Percentiles rank a stretch among this genome's conserved stretches.
Evolutionary conservation across 2,329 filamentous ascomycete genomes (phyloP).

Genomic region (Byssoonygena ceratinophila): DNA sequence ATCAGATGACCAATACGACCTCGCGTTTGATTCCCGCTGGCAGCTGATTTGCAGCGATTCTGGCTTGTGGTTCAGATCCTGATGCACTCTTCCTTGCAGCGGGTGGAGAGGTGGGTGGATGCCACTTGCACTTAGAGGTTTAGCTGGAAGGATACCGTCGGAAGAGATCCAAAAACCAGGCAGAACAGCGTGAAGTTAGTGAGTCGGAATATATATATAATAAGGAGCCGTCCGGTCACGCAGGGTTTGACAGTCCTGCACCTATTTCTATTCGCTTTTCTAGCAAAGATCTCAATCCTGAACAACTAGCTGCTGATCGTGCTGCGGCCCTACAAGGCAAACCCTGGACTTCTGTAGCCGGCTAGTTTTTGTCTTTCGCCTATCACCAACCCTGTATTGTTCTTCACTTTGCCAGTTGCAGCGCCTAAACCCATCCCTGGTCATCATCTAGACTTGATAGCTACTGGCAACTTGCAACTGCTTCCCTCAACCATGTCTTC

Average conservation of each 20-base stretch:
- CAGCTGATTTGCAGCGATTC: not conserved
- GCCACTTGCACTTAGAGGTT: conserved; percentile 14
- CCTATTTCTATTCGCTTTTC: not conserved
- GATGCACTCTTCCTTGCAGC: conserved; percentile 6
- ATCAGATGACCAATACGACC: conserved; percentile 11
- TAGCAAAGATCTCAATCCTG: not conserved
- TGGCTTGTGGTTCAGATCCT: not conserved
- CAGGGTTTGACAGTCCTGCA: not conserved
- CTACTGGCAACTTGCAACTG: not conserved
- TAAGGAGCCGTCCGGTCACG: not conserved
- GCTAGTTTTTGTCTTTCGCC: not conserved
- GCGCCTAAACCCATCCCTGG: not conserved
- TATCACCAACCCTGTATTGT: conserved; percentile 2
- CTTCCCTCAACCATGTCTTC: conserved; percentile 3
- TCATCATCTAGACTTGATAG: not conserved
- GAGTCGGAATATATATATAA: conserved; percentile 3
- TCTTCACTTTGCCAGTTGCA: not conserved
- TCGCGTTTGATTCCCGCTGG: conserved; percentile 5
- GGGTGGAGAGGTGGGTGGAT: conserved; percentile 9
- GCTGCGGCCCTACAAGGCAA: not conserved
- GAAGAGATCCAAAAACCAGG: not conserved
- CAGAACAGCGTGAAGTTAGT: not conserved
- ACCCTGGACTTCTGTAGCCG: not conserved
- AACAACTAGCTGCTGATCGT: not conserved
- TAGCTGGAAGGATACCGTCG: conserved; percentile 13